phyloP scores from a whole-genome alignment of 495 filamentous ascomycete genomes.

The Neurospora cerealis region DNA sequence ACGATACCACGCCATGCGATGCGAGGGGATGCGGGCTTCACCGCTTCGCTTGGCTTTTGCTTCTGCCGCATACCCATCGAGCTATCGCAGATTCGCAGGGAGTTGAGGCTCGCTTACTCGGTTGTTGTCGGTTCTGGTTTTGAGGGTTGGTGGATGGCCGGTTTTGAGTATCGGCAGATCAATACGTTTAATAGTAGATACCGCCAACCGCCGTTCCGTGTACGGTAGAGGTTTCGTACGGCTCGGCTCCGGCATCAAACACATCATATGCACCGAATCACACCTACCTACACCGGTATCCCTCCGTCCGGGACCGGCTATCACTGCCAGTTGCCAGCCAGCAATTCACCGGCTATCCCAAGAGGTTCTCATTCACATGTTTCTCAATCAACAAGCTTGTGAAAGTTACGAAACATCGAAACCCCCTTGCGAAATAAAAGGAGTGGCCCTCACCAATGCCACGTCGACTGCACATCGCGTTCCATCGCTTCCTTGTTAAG shows the following conservation, averaged over 20 bases:
- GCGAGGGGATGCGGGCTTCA: neutral
- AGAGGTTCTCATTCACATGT: neutral
- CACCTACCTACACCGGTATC: no score
- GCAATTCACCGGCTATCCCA: no score
- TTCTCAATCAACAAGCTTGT: neutral
- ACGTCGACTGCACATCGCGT: neutral
- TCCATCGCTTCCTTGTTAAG: neutral
- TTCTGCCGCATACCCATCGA: neutral
- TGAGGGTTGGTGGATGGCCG: neutral
- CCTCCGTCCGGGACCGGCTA: neutral
- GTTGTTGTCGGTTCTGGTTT: neutral
- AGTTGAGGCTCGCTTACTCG: neutral
- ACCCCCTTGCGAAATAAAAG: neutral
- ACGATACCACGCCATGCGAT: neutral
- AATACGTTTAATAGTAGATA: neutral
- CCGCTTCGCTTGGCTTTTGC: neutral
- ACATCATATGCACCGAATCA: neutral
- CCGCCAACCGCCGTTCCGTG: neutral
- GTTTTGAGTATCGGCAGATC: neutral
- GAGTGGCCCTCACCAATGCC: neutral
- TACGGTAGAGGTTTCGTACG: neutral
- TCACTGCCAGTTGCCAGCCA: neutral
- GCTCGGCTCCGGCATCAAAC: neutral
- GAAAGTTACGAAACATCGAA: neutral
- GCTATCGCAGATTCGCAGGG: neutral